Conservation (phyloP, 2,329 filamentous ascomycete genomes). For the Fusarium oligoseptatum region DNA sequence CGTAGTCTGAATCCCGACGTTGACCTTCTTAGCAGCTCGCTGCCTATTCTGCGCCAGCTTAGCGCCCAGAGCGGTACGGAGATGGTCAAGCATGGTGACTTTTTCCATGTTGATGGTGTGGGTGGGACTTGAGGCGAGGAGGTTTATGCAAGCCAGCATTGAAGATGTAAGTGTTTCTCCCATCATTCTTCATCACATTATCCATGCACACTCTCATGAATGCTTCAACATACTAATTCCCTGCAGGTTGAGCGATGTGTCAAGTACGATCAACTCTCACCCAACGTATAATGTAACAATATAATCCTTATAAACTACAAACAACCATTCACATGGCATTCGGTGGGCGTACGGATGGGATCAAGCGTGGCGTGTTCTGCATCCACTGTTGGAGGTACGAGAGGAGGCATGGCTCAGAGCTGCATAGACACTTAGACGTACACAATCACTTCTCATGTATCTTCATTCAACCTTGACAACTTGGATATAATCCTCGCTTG, state of each 20-base stretch:
- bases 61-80: constrained; percentile 81
- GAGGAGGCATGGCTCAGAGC: constrained; percentile 1
- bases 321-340: constrained; percentile 12
- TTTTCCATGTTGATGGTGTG: constrained; percentile 91
- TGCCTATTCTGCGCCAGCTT: constrained; percentile 91
- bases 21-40: constrained; percentile 85
- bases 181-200: background rate
- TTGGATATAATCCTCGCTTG: background rate
- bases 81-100: constrained; percentile 79
- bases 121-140: constrained; percentile 89
- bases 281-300: constrained; percentile 76
- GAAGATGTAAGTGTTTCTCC: constrained; percentile 76
- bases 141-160: constrained; percentile 89
- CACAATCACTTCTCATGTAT: constrained; percentile 10
- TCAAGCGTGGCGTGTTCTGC: background rate
- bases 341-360: constrained; percentile 28
- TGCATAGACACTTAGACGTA: constrained; percentile 17
- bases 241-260: constrained; percentile 85
- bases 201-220: background rate
- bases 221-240: constrained; percentile 8
- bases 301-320: constrained; percentile 17
- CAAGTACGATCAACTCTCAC: constrained; percentile 89
- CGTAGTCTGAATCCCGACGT: constrained; percentile 86
- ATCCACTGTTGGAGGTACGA: background rate
- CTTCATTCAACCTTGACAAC: background rate